These are phyloP conservation scores for Colletotrichum sp. DNA, from an alignment of 2,329 filamentous ascomycete genomes.

Conservation along the genomic window DNA sequence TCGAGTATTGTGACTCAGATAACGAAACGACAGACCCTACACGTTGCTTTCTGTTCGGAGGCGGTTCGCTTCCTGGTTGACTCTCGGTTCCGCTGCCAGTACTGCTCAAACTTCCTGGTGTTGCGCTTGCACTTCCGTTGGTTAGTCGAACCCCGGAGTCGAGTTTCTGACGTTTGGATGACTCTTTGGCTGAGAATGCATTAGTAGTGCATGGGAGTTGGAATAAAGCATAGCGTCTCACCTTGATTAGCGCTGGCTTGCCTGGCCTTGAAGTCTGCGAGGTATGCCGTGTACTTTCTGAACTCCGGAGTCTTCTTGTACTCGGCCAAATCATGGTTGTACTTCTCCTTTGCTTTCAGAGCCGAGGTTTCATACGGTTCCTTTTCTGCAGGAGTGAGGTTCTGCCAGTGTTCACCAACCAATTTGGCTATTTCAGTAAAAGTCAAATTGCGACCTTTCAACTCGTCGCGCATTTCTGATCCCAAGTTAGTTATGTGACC, in stretches of 20 bases:
- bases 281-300: conserved; percentile 72
- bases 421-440: conserved; percentile 87
- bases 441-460: conserved; percentile 77
- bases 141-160: conserved; percentile 40
- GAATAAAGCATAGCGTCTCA: conserved; percentile 33
- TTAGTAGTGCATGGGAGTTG: neutral
- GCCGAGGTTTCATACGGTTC: conserved; percentile 77
- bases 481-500: neutral
- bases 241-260: conserved; percentile 65
- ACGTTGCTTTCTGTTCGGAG: conserved; percentile 50
- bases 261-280: conserved; percentile 79
- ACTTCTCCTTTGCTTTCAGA: conserved; percentile 76
- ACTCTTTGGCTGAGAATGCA: conserved; percentile 47
- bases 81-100: conserved; percentile 55
- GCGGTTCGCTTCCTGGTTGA: conserved; percentile 52
- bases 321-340: conserved; percentile 72
- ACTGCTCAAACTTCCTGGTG: conserved; percentile 40
- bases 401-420: conserved; percentile 84
- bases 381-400: conserved; percentile 68
- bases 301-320: conserved; percentile 81
- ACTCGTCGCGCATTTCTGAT: conserved; percentile 75
- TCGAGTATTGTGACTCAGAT: conserved; percentile 49
- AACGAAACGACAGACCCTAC: conserved; percentile 53
- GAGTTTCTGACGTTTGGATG: conserved; percentile 54
- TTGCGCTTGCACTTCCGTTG: conserved; percentile 45